Conservation (phyloP, 2,329 filamentous ascomycete species). For the Alternaria infectoria region DNA sequence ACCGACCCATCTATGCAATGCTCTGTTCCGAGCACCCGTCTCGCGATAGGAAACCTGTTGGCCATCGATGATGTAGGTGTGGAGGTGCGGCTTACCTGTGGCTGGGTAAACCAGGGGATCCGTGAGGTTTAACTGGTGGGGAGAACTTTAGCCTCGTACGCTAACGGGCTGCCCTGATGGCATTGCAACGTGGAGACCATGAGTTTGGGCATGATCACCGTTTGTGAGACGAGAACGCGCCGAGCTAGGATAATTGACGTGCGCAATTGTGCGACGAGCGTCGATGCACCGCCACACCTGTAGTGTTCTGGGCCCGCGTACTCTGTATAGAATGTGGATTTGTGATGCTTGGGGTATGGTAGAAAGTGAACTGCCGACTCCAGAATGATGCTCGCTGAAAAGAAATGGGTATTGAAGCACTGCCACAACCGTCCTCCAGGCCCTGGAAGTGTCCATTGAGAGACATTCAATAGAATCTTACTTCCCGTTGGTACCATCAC, state of each 20-base stretch:
- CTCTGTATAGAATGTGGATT: not conserved
- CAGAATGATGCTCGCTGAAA: conserved; percentile 1
- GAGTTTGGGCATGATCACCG: not conserved
- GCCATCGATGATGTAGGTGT: conserved; percentile 2
- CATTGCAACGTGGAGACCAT: not conserved
- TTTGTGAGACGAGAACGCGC: not conserved
- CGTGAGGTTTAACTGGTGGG: not conserved
- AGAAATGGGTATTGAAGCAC: conserved; percentile 1
- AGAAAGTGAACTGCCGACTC: conserved; percentile 1
- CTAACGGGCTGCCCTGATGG: not conserved
- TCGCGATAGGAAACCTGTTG: conserved; percentile 4
- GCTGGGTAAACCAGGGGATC: conserved; percentile 1
- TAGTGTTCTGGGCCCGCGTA: not conserved
- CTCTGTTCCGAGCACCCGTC: conserved; percentile 1
- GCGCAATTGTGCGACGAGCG: not conserved
- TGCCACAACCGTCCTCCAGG: not conserved
- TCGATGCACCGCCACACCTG: conserved; percentile 1
- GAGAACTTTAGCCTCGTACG: not conserved
- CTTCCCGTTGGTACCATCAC: conserved; percentile 33
- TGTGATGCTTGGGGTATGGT: not conserved
- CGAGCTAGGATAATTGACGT: not conserved
- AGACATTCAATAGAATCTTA: conserved; percentile 6
- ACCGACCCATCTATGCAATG: not conserved
- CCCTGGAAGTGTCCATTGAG: not conserved
- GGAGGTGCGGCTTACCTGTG: conserved; percentile 1